These are phyloP conservation scores for Xylaria sp. DNA, from an alignment of 495 filamentous ascomycete species.

Conservation along the genomic window DNA sequence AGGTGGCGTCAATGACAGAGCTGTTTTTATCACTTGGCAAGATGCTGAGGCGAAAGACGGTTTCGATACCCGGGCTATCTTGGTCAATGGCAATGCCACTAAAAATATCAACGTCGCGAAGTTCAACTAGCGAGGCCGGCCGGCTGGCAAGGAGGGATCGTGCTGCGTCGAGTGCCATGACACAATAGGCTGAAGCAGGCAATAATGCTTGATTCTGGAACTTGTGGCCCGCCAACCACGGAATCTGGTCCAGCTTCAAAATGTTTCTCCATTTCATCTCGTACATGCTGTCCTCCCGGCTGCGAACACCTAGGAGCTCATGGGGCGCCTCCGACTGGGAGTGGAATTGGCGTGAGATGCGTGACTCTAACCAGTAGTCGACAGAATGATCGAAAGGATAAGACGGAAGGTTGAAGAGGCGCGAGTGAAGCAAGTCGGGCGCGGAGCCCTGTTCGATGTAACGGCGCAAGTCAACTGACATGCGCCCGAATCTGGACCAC, in stretches of 20 bases:
- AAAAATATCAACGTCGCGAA: slow-evolving; percentile 48
- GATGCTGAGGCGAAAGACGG: slow-evolving; percentile 50
- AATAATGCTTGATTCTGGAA: slow-evolving; percentile 54
- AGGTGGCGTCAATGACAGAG: slow-evolving; percentile 43
- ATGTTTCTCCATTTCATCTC: slow-evolving; percentile 56
- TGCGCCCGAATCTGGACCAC: slow-evolving; percentile 52
- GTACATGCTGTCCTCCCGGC: slow-evolving; percentile 50
- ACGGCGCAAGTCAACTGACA: slow-evolving; percentile 33
- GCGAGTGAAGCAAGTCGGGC: slow-evolving; percentile 36
- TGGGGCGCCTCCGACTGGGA: slow-evolving; percentile 48
- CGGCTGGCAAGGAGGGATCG: slow-evolving; percentile 35
- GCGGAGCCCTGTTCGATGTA: slow-evolving; percentile 47
- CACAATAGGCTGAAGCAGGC: slow-evolving; percentile 52
- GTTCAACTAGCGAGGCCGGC: slow-evolving; percentile 47
- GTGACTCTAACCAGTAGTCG: slow-evolving; percentile 53
- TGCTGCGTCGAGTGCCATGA: slow-evolving; percentile 55
- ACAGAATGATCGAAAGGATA: slow-evolving; percentile 61
- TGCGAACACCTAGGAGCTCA: slow-evolving; percentile 55
- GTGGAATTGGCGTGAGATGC: slow-evolving; percentile 55
- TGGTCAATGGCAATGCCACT: slow-evolving; percentile 59
- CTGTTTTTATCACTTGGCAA: neutral
- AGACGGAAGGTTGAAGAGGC: slow-evolving; percentile 42
- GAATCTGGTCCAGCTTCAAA: slow-evolving; percentile 50
- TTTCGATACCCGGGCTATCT: slow-evolving; percentile 53
- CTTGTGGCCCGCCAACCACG: slow-evolving; percentile 50